phyloP scores from a whole-genome alignment of 2,329 filamentous ascomycete genomes.

The Macrophomina pseudophaseolina region DNA sequence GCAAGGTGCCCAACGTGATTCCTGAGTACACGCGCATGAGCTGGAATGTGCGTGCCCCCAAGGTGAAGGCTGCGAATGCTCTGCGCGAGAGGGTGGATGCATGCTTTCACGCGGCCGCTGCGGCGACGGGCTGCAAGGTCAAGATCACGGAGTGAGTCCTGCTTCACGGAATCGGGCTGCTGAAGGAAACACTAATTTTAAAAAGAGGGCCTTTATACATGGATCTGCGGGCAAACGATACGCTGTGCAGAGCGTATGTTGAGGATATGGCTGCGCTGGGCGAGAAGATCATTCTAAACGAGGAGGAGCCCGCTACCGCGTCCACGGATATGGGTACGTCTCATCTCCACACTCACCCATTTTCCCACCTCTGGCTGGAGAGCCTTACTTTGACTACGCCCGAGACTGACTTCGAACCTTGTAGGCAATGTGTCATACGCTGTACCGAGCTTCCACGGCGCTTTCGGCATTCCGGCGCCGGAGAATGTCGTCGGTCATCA shows the following conservation, averaged over 20 bases:
- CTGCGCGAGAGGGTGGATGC: constrained; percentile 41
- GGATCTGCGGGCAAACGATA: constrained; percentile 53
- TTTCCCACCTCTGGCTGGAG: neutral
- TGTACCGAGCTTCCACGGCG: constrained; percentile 56
- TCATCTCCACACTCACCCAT: neutral
- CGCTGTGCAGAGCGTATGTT: constrained; percentile 52
- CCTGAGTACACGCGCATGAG: constrained; percentile 47
- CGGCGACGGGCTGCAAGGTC: constrained; percentile 34
- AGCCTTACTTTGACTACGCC: neutral
- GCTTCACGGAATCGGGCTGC: neutral
- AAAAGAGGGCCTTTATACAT: constrained; percentile 48
- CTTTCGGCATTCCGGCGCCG: constrained; percentile 51
- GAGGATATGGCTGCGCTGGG: constrained; percentile 51
- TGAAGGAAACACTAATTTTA: neutral
- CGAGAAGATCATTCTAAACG: constrained; percentile 44
- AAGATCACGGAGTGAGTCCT: constrained; percentile 43
- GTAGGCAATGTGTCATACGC: constrained; percentile 53
- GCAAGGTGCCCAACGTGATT: constrained; percentile 48
- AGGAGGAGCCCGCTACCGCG: constrained; percentile 47
- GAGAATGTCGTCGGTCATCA: constrained; percentile 47
- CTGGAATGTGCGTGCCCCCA: constrained; percentile 48
- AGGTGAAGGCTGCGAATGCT: constrained; percentile 36
- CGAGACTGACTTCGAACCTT: neutral
- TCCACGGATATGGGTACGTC: constrained; percentile 56
- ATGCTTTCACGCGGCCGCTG: constrained; percentile 37